Evolutionary conservation across 2,329 filamentous ascomycete genomes (phyloP).

Genomic region (Paramyrothecium sp.): DNA sequence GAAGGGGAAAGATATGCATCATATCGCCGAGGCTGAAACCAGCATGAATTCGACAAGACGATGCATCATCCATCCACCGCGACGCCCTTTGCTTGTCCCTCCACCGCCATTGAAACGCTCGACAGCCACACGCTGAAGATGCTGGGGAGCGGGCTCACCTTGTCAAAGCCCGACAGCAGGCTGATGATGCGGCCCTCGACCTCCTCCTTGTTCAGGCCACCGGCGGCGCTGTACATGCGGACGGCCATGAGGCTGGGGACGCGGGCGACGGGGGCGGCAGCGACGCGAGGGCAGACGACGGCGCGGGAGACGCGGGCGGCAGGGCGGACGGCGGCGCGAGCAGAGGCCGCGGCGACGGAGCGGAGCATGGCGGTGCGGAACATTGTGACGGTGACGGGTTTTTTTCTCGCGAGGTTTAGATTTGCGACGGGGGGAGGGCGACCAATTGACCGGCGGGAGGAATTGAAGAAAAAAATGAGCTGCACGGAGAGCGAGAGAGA

Average conservation of each 20-base stretch:
- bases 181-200: conserved; percentile 91
- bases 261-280: conserved; percentile 55
- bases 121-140: too few species aligned
- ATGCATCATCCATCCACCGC: background rate
- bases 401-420: background rate
- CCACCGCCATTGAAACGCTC: background rate
- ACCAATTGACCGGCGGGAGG: conserved; percentile 11
- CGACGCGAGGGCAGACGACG: conserved; percentile 55
- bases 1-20: background rate
- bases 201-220: conserved; percentile 76
- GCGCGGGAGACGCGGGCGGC: conserved; percentile 60
- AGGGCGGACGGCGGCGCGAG: conserved; percentile 47
- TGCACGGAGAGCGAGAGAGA: background rate
- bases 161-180: conserved; percentile 94
- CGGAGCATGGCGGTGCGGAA: conserved; percentile 85
- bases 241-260: conserved; percentile 65
- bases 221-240: conserved; percentile 83
- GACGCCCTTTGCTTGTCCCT: background rate
- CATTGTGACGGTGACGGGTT: conserved; percentile 51
- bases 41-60: conserved; percentile 4
- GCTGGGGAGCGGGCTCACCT: conserved; percentile 45
- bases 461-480: conserved; percentile 13
- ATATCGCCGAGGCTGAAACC: background rate
- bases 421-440: conserved; percentile 3
- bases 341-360: conserved; percentile 65